phyloP scores from a whole-genome alignment of 148 eudicot genomes.

The Gaultheria prostrata region DNA sequence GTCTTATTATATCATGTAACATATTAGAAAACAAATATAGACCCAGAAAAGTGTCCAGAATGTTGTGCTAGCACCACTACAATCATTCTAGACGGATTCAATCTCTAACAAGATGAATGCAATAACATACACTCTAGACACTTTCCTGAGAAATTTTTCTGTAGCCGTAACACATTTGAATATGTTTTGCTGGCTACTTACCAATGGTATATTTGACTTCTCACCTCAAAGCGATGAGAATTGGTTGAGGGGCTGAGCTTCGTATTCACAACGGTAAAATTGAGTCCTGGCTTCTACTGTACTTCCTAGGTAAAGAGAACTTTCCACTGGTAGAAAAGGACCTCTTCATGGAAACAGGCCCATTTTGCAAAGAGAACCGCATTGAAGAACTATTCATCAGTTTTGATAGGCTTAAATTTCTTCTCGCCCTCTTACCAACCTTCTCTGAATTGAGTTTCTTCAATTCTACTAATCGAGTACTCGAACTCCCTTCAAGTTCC shows the following conservation, averaged over 20 bases:
- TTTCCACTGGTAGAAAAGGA: conserved; percentile 48
- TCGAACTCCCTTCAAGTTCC: conserved; percentile 36
- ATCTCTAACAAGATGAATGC: neutral
- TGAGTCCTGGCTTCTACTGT: conserved; percentile 44
- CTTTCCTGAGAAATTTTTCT: neutral
- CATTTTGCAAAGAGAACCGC: conserved; percentile 41
- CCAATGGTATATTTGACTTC: neutral
- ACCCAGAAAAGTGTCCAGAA: conserved; percentile 1
- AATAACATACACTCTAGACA: neutral
- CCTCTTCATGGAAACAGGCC: conserved; percentile 50
- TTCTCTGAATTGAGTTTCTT: conserved; percentile 15
- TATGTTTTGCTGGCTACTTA: neutral
- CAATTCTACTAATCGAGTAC: conserved; percentile 3
- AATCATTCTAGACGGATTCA: neutral
- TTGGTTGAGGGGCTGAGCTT: neutral
- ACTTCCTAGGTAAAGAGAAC: conserved; percentile 34
- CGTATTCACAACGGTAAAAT: conserved; percentile 33
- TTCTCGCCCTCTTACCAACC: conserved; percentile 14
- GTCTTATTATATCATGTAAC: neutral
- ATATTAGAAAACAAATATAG: neutral
- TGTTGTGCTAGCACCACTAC: neutral
- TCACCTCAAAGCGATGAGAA: neutral
- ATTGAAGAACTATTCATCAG: conserved; percentile 35
- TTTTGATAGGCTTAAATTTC: conserved; percentile 26
- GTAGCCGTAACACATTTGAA: neutral